Evolutionary conservation across 2,329 filamentous ascomycete genomes (phyloP).

Genomic region (Colletotrichum sp.): DNA sequence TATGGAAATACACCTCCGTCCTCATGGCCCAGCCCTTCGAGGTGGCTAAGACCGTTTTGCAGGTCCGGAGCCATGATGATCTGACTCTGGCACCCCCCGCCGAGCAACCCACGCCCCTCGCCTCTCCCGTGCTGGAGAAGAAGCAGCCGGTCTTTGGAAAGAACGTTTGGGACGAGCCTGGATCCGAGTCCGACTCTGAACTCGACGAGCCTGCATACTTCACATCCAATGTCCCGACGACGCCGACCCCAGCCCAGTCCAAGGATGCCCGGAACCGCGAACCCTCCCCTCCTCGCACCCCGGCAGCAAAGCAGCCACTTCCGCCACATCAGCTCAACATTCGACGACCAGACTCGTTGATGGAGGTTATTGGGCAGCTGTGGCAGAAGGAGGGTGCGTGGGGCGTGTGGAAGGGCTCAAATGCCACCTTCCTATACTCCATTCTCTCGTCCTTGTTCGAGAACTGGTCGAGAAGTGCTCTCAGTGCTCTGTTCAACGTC

Average conservation of each 20-base stretch:
- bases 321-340: constrained; percentile 70
- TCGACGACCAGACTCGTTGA: constrained; percentile 77
- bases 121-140: constrained; percentile 29
- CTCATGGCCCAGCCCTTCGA: constrained; percentile 95
- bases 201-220: constrained; percentile 86
- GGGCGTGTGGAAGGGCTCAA: constrained; percentile 94
- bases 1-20: constrained; percentile 92
- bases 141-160: constrained; percentile 34
- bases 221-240: constrained; percentile 64
- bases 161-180: constrained; percentile 31
- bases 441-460: constrained; percentile 86
- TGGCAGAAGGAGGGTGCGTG: constrained; percentile 90
- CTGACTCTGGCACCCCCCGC: constrained; percentile 24
- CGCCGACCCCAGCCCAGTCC: constrained; percentile 51
- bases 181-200: constrained; percentile 67
- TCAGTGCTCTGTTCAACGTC: constrained; percentile 90
- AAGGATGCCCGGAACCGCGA: constrained; percentile 36
- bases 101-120: constrained; percentile 26
- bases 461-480: constrained; percentile 86
- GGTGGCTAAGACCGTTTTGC: constrained; percentile 91
- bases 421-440: constrained; percentile 90
- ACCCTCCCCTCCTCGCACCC: constrained; percentile 33
- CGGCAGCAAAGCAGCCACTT: constrained; percentile 37
- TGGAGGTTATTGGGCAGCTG: constrained; percentile 84
- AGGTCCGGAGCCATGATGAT: constrained; percentile 67